A percentile compares a stretch with the other conserved stretches of the same genome.
These are phyloP conservation scores for Lichtheimia corymbifera DNA, from an alignment of 371 early-diverging fungal genomes.

Conservation along the genomic window DNA sequence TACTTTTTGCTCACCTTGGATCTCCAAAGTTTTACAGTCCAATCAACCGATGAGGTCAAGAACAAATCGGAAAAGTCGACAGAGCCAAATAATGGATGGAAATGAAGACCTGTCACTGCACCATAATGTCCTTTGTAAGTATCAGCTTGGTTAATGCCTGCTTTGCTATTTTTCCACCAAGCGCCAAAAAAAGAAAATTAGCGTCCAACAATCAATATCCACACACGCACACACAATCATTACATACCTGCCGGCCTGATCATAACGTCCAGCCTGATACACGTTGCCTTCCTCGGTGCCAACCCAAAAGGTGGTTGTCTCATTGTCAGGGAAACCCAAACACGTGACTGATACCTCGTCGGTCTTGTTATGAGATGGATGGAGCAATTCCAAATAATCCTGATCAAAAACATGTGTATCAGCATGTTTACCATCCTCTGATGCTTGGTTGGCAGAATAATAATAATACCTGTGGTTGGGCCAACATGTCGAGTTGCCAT, in stretches of 20 bases:
- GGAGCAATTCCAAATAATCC: conserved; percentile 81
- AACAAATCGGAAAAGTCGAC: conserved; percentile 89
- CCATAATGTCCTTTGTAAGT: conserved; percentile 88
- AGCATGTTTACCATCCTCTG: no score
- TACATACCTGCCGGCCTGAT: conserved; percentile 81
- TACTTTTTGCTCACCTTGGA: conserved; percentile 58
- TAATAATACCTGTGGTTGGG: conserved; percentile 75
- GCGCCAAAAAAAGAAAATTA: not conserved
- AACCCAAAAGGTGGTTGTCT: conserved; percentile 91
- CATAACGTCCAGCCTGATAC: conserved; percentile 92
- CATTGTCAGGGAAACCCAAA: conserved; percentile 89
- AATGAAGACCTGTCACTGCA: conserved; percentile 86
- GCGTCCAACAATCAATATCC: not conserved
- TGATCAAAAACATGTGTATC: conserved; percentile 13
- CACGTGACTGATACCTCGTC: conserved; percentile 93
- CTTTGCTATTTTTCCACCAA: conserved; percentile 64
- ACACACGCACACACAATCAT: no score
- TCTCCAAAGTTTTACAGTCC: conserved; percentile 96
- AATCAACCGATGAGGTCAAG: conserved; percentile 90
- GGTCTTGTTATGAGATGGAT: conserved; percentile 76
- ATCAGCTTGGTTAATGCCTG: conserved; percentile 87
- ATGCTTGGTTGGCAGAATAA: not conserved
- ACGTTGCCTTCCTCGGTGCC: conserved; percentile 95
- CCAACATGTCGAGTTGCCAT: conserved; percentile 97
- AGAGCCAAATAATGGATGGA: conserved; percentile 85